Evolutionary conservation across 1,284 basidiomycete genomes (phyloP).

Genomic region (Inonotus obliquus): DNA sequence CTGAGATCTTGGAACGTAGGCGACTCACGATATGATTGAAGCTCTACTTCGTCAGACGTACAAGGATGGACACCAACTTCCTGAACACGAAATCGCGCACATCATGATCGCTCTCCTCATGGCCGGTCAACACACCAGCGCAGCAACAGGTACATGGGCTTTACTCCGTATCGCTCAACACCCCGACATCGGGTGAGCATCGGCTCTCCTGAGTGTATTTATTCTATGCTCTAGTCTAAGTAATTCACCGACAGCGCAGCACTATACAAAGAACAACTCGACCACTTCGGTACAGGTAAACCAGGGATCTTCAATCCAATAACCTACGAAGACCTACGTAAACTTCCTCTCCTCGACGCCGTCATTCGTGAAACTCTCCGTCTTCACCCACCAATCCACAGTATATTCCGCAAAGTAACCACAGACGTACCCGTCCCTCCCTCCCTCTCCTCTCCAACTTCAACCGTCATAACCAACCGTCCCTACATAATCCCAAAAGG

Average conservation of each 20-base stretch:
- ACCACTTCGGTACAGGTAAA: conserved; percentile 66
- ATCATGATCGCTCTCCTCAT: conserved; percentile 95
- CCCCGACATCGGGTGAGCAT: conserved; percentile 68
- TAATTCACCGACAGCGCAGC: conserved; percentile 68
- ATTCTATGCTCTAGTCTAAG: no score
- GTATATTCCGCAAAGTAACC: conserved; percentile 86
- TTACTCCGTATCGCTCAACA: conserved; percentile 87
- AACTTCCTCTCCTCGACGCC: conserved; percentile 82
- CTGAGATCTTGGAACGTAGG: conserved; percentile 28
- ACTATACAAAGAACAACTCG: conserved; percentile 86
- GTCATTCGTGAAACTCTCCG: conserved; percentile 92
- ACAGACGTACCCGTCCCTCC: conserved; percentile 81
- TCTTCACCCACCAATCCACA: conserved; percentile 90
- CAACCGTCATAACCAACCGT: conserved; percentile 33
- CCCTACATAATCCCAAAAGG: conserved; percentile 88
- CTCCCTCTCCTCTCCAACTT: conserved; percentile 67
- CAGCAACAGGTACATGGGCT: conserved; percentile 87
- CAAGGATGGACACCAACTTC: conserved; percentile 74
- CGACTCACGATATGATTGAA: conserved; percentile 92
- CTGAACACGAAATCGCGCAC: conserved; percentile 92
- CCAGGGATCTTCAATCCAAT: conserved; percentile 79
- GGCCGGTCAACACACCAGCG: conserved; percentile 98
- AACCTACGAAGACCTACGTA: conserved; percentile 83
- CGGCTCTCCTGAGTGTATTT: not conserved
- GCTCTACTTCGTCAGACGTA: conserved; percentile 85